Conservation (phyloP, 495 filamentous ascomycete species). For the Trichoderma reesei region DNA sequence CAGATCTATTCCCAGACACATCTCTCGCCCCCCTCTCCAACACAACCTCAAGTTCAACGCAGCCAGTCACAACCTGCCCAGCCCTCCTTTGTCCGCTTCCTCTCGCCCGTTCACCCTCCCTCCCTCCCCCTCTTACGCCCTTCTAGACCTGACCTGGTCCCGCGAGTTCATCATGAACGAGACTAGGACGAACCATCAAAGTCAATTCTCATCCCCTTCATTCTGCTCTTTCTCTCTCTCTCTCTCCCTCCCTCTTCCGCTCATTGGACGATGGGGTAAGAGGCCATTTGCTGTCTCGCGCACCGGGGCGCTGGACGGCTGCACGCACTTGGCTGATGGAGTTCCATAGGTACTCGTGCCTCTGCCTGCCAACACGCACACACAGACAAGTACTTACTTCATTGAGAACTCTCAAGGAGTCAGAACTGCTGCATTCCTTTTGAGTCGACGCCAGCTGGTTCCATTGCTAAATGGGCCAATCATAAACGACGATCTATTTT, state of each 20-base stretch:
- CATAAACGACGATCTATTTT: neutral
- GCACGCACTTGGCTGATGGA: neutral
- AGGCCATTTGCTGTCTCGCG: neutral
- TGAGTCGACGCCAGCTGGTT: neutral
- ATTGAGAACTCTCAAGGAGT: too few species aligned
- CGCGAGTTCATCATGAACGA: neutral
- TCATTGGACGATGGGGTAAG: neutral
- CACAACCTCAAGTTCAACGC: neutral
- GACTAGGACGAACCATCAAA: too few species aligned
- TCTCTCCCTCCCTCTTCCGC: neutral
- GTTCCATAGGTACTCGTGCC: neutral
- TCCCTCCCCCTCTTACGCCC: neutral
- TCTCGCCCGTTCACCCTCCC: too few species aligned
- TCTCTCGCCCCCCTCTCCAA: neutral
- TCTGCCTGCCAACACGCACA: neutral
- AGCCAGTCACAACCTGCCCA: constrained; percentile 6
- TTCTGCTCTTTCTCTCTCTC: too few species aligned
- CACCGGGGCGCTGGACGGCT: neutral
- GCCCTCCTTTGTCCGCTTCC: too few species aligned
- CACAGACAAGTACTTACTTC: too few species aligned
- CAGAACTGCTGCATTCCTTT: neutral
- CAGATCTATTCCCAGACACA: neutral
- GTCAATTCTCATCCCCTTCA: neutral
- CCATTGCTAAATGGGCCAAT: neutral
- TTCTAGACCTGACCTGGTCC: neutral